phyloP scores from a whole-genome alignment of 345 rosid species.

The Brassica juncea region DNA sequence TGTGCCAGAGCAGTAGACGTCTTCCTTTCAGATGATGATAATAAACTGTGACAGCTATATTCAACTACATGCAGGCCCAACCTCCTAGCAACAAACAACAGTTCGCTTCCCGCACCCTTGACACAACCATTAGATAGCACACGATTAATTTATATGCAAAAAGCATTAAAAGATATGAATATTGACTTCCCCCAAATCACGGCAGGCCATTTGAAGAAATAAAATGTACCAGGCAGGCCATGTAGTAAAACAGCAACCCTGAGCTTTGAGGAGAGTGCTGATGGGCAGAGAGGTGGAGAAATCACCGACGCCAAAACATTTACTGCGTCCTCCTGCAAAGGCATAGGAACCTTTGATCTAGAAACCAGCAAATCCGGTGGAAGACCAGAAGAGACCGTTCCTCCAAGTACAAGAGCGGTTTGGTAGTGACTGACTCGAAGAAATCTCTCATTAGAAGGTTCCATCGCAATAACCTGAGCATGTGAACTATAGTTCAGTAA shows the following conservation, averaged over 20 bases:
- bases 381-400: constrained; percentile 69
- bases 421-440: constrained; percentile 70
- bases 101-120: constrained; percentile 95
- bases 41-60: constrained; percentile 79
- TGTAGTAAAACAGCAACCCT: constrained; percentile 84
- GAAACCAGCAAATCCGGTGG: constrained; percentile 72
- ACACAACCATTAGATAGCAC: constrained; percentile 19
- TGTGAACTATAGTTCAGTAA: constrained; percentile 36
- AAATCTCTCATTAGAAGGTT: constrained; percentile 77
- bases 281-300: constrained; percentile 78
- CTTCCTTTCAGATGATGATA: constrained; percentile 74
- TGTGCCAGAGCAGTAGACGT: constrained; percentile 72
- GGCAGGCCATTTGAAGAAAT: not conserved
- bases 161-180: not conserved
- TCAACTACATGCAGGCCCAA: constrained; percentile 92
- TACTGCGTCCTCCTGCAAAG: constrained; percentile 67
- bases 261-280: constrained; percentile 75
- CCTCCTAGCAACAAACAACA: constrained; percentile 68
- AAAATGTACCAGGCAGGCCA: constrained; percentile 65
- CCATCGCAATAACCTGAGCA: constrained; percentile 82
- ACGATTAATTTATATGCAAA: constrained; percentile 1
- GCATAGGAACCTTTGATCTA: constrained; percentile 49
- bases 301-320: constrained; percentile 77
- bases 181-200: not conserved
- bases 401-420: constrained; percentile 97